Evolutionary conservation across 768 basidiomycete genomes (phyloP).

Genomic region (Xanthoconium stramineum): DNA sequence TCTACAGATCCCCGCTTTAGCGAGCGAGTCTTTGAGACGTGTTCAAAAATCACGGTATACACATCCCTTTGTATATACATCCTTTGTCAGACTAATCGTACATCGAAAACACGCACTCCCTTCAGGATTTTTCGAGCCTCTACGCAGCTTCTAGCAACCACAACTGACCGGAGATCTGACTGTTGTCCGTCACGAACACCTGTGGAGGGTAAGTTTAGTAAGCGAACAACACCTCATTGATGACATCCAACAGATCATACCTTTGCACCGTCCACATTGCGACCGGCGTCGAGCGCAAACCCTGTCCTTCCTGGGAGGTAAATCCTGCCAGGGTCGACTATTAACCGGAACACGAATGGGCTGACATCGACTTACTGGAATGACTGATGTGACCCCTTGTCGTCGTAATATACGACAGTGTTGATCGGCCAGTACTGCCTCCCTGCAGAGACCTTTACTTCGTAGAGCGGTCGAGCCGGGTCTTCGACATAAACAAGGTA

Average conservation of each 20-base stretch:
- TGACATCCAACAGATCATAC: neutral
- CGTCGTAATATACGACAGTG: neutral
- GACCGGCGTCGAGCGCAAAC: slow-evolving; percentile 2
- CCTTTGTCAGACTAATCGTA: neutral
- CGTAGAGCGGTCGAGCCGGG: neutral
- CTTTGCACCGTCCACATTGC: neutral
- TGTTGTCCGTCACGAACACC: neutral
- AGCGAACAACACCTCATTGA: neutral
- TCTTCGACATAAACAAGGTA: neutral
- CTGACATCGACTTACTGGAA: neutral
- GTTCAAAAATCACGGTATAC: no score
- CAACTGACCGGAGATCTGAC: slow-evolving; percentile 3
- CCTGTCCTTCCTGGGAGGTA: neutral
- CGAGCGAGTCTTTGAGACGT: no score
- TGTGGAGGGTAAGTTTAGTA: neutral
- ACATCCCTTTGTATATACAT: no score
- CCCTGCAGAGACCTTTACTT: neutral
- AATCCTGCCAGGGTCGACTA: neutral
- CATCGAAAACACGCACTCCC: neutral
- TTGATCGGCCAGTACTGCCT: neutral
- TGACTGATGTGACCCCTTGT: neutral
- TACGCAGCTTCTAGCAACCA: neutral
- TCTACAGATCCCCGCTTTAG: no score
- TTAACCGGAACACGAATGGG: neutral
- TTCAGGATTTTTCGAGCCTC: neutral